Conservation (phyloP, 2,329 filamentous ascomycete genomes). For the Cephalotrichum gorgonifer region DNA sequence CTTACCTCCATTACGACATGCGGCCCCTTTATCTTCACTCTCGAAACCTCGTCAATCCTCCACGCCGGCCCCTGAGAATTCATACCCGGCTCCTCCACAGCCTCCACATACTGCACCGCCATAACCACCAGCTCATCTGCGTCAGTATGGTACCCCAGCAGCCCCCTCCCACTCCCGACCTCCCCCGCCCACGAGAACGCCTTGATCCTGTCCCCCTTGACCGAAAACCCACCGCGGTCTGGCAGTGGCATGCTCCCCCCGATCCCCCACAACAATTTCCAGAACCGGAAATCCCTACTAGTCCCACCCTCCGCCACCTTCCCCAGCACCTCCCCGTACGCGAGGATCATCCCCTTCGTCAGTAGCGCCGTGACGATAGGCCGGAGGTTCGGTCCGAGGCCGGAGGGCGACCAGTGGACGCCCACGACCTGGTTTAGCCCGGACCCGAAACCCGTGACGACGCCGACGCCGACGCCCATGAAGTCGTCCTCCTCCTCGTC, state of each 20-base stretch:
- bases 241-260: slow-evolving; percentile 41
- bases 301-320: slow-evolving; percentile 12
- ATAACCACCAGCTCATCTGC: slow-evolving; percentile 38
- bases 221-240: slow-evolving; percentile 20
- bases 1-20: slow-evolving; percentile 17
- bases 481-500: slow-evolving; percentile 16
- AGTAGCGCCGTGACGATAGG: slow-evolving; percentile 40
- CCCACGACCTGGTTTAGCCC: slow-evolving; percentile 44
- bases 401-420: slow-evolving; percentile 47
- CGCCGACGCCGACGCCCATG: slow-evolving; percentile 32
- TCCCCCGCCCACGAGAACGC: slow-evolving; percentile 43
- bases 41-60: slow-evolving; percentile 37
- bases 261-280: slow-evolving; percentile 46
- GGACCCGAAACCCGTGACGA: slow-evolving; percentile 35
- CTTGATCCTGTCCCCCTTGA: slow-evolving; percentile 23
- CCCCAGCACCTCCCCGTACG: slow-evolving; percentile 35
- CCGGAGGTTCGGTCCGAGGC: slow-evolving; percentile 42
- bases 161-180: slow-evolving; percentile 25
- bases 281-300: slow-evolving; percentile 32
- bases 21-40: slow-evolving; percentile 30
- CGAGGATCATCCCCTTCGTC: slow-evolving; percentile 36
- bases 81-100: slow-evolving; percentile 7
- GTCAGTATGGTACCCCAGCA: slow-evolving; percentile 44
- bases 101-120: slow-evolving; percentile 29
- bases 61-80: slow-evolving; percentile 21